Percentiles rank a stretch among this genome's conserved stretches.
Evolutionary conservation across 176 grass and related monocot genomes (phyloP).

Genomic region (Bromus sterilis): DNA sequence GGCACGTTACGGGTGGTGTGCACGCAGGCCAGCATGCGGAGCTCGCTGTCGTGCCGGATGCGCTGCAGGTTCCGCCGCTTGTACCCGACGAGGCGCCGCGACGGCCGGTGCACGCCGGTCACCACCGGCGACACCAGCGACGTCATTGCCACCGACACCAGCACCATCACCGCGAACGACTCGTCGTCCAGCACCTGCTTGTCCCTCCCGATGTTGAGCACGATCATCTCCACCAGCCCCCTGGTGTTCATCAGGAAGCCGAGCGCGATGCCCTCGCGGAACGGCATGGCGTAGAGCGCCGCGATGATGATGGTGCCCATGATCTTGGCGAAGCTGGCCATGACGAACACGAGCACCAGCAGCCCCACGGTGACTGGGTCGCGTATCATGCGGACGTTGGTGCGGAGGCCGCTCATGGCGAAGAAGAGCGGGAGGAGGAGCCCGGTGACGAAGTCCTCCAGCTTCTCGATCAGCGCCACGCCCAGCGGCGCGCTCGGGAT

Average conservation of each 20-base stretch:
- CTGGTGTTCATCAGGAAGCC: conserved; percentile 86
- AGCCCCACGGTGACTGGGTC: conserved; percentile 38
- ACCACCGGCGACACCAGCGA: conserved; percentile 69
- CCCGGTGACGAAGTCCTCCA: conserved; percentile 64
- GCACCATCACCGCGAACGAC: conserved; percentile 60
- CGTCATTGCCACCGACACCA: conserved; percentile 59
- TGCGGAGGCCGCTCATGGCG: conserved; percentile 55
- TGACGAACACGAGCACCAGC: conserved; percentile 51
- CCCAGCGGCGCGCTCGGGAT: conserved; percentile 58
- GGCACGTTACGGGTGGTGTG: conserved; percentile 81
- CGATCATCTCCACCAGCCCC: conserved; percentile 59
- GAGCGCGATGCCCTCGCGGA: conserved; percentile 57
- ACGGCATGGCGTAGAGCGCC: conserved; percentile 48
- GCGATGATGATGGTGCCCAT: conserved; percentile 58
- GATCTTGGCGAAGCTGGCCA: conserved; percentile 70
- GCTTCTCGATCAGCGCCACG: conserved; percentile 48
- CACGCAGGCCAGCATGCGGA: conserved; percentile 75
- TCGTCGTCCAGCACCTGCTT: conserved; percentile 64
- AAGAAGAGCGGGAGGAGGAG: conserved; percentile 73
- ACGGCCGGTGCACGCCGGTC: conserved; percentile 25
- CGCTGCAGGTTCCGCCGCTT: conserved; percentile 80
- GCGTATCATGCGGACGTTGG: conserved; percentile 29
- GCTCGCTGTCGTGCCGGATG: conserved; percentile 67
- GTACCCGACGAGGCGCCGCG: conserved; percentile 55
- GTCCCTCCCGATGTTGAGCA: conserved; percentile 72